phyloP scores from a whole-genome alignment of 2,329 filamentous ascomycete species.

The Trichoderma sp. region DNA sequence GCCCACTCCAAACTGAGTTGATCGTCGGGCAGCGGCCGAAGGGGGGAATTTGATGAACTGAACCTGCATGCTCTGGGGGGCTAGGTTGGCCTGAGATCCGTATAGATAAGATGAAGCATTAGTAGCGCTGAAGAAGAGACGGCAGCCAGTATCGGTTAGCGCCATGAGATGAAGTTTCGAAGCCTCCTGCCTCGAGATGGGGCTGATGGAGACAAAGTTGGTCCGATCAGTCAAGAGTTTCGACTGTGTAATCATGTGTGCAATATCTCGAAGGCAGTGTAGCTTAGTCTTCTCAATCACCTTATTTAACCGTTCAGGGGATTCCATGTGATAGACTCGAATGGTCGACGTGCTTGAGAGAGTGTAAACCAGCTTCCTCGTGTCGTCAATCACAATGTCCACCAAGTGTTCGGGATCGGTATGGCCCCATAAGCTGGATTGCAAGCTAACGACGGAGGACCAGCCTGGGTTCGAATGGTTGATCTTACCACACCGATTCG shows the following conservation, averaged over 20 bases:
- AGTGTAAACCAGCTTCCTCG: slow-evolving; percentile 84
- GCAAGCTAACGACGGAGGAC: slow-evolving; percentile 60
- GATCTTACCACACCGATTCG: slow-evolving; percentile 80
- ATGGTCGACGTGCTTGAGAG: slow-evolving; percentile 87
- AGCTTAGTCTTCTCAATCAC: slow-evolving; percentile 67
- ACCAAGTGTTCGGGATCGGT: slow-evolving; percentile 64
- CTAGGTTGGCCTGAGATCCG: slow-evolving; percentile 59
- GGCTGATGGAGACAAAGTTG: slow-evolving; percentile 79
- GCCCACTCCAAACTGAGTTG: slow-evolving; percentile 32
- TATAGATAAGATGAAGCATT: slow-evolving; percentile 70
- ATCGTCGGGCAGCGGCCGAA: slow-evolving; percentile 35
- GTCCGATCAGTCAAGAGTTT: slow-evolving; percentile 69
- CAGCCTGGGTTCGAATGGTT: slow-evolving; percentile 81
- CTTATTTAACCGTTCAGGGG: slow-evolving; percentile 59
- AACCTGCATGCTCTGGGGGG: slow-evolving; percentile 95
- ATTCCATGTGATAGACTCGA: slow-evolving; percentile 84
- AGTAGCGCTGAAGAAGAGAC: slow-evolving; percentile 89
- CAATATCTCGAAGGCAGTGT: slow-evolving; percentile 69
- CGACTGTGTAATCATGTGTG: slow-evolving; percentile 79
- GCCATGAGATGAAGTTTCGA: slow-evolving; percentile 86
- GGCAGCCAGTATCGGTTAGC: slow-evolving; percentile 84
- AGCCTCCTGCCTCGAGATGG: slow-evolving; percentile 77
- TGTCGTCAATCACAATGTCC: slow-evolving; percentile 86
- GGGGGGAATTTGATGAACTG: slow-evolving; percentile 96
- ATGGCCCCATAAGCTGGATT: slow-evolving; percentile 53